Percentiles rank a stretch among this genome's conserved stretches.
Evolutionary conservation across 345 rosid species (phyloP).

Genomic region (Eucalyptus fibrosa): DNA sequence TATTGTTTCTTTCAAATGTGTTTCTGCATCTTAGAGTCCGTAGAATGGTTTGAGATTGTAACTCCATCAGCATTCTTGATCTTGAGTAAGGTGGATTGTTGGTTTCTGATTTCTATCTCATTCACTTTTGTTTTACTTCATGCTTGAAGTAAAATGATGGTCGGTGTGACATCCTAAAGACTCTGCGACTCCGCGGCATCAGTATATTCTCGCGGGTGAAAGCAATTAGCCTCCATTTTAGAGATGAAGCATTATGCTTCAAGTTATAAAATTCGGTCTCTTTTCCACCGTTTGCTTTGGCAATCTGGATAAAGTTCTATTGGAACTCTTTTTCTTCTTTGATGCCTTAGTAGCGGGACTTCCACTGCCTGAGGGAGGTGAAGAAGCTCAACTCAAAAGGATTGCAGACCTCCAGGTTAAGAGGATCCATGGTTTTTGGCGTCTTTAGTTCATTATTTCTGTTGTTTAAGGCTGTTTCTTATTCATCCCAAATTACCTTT

Average conservation of each 20-base stretch:
- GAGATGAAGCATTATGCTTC: not conserved
- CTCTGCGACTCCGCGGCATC: not conserved
- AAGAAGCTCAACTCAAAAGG: constrained; percentile 80
- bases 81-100: not conserved
- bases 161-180: not conserved
- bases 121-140: not conserved
- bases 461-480: not conserved
- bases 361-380: constrained; percentile 83
- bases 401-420: constrained; percentile 68
- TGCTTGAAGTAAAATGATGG: not conserved
- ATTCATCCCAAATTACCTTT: not conserved
- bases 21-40: not conserved
- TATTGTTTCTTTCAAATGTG: not conserved
- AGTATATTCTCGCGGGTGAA: not conserved
- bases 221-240: not conserved
- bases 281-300: not conserved
- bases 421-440: not conserved
- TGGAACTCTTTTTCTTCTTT: constrained; percentile 10
- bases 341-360: constrained; percentile 90
- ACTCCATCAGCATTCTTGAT: not conserved
- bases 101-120: not conserved
- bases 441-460: not conserved
- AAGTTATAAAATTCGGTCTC: not conserved
- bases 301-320: not conserved
- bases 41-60: not conserved